These are phyloP conservation scores for Trichophyton benhamiae DNA, from an alignment of 2,329 filamentous ascomycete genomes.

Conservation along the genomic window DNA sequence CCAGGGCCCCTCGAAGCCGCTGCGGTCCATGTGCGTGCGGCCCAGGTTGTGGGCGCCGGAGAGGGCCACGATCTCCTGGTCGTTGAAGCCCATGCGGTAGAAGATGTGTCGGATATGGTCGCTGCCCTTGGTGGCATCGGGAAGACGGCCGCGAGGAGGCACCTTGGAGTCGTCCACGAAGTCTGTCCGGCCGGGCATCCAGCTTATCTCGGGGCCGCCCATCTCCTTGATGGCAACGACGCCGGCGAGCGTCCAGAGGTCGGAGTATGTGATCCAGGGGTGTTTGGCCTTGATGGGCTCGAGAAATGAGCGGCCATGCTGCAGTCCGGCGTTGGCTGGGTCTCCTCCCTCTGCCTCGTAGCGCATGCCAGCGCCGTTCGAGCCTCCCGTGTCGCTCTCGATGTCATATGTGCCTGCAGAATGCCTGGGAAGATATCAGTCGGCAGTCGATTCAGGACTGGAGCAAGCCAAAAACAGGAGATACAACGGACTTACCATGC, in stretches of 20 bases:
- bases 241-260: slow-evolving; percentile 53
- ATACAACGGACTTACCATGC: slow-evolving; percentile 39
- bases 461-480: not conserved
- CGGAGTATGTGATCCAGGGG: slow-evolving; percentile 53
- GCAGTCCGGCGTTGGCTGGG: slow-evolving; percentile 52
- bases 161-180: slow-evolving; percentile 49
- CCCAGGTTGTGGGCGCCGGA: slow-evolving; percentile 46
- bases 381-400: slow-evolving; percentile 49
- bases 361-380: slow-evolving; percentile 54
- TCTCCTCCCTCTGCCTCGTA: slow-evolving; percentile 54
- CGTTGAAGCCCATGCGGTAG: slow-evolving; percentile 49
- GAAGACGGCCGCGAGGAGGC: slow-evolving; percentile 46
- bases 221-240: slow-evolving; percentile 48
- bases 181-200: slow-evolving; percentile 49
- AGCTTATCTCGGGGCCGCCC: slow-evolving; percentile 47
- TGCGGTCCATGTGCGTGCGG: slow-evolving; percentile 43
- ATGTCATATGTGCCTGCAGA: slow-evolving; percentile 51
- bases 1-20: slow-evolving; percentile 48
- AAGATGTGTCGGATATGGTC: slow-evolving; percentile 47
- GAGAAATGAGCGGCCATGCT: slow-evolving; percentile 52
- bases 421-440: slow-evolving; percentile 35
- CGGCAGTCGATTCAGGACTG: not conserved
- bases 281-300: slow-evolving; percentile 49
- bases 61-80: slow-evolving; percentile 48
- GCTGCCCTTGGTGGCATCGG: slow-evolving; percentile 42